Base-by-base conservation (phyloP, 345 rosid genomes). In the Fremontodendron californicum region DNA sequence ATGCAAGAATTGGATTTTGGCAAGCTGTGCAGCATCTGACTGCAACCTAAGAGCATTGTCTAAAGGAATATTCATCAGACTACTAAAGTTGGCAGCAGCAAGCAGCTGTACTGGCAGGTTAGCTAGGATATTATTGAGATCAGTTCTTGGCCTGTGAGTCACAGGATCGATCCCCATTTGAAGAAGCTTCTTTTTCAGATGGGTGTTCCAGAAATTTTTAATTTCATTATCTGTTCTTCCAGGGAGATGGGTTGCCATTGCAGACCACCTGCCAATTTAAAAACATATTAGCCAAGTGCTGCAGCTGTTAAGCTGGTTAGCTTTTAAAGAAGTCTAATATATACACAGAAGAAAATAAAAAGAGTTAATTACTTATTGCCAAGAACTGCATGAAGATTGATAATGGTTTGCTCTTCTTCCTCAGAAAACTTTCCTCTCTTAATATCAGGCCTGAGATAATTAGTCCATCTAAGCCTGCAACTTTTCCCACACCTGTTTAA, bases 121-220 rank as follows among this genome's bases (percentile, higher is more conserved):
- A 35, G 91, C 85, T 9, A 92, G 80, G 51, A 88, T 45, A 66
- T 85, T 82, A n/a, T 12, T 11, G 54, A 86, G 83, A 78, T 89
- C 92, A 25, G 94, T 85, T 86, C 97, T 86, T 61, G 94, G 93
- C 61, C 82, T 82, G 82, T 92, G 97, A 31, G 97, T 92, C 68
- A 92, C 87, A 1, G 97, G 97, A 64, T 92, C 97, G 2, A 92
- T 85, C 16, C 94, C 97, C 94, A 89, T 92, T 62, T 87, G 89
- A 9, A 92, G 84, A 83, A 92, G 90, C 87, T 90, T 92, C 73
- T 89, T 92, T 89, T 86, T 92, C 65, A 92, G 78, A 81, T 92
- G 94, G 2, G 97, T 92, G 73, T 92, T 92, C 97, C 97, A 92
- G 45, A 88, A 87, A 73, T 92, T 92, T 82, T 92, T 92, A 75